A percentile compares a stretch with the other conserved stretches of the same genome.
Conservation (phyloP, 2,329 filamentous ascomycete species). For the Arthroderma sp. region DNA sequence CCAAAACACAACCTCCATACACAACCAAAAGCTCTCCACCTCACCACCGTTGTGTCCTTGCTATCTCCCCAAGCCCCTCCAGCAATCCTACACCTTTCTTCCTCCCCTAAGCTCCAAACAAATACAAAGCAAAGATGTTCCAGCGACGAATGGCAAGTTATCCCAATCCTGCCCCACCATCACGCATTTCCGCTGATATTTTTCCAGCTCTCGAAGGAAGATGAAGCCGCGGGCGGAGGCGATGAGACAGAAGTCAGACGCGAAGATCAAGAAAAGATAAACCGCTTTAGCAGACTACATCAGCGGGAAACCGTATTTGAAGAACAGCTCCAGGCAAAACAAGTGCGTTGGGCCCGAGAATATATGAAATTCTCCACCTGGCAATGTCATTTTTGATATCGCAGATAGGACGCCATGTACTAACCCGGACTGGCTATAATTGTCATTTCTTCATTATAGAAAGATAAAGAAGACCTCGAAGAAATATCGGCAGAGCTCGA, state of each 20-base stretch:
- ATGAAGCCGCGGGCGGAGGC: constrained; percentile 58
- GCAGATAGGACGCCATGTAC: neutral
- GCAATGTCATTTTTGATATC: neutral
- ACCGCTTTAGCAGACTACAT: constrained; percentile 88
- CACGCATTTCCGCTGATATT: neutral
- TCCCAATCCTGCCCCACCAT: neutral
- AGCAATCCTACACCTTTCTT: neutral
- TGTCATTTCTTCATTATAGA: constrained; percentile 41
- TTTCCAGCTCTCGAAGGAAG: constrained; percentile 77
- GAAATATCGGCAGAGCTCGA: constrained; percentile 85
- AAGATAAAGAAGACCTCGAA: constrained; percentile 96
- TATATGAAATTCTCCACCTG: neutral
- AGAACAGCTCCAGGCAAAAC: constrained; percentile 67
- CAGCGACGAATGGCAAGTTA: constrained; percentile 48
- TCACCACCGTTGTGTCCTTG: no score
- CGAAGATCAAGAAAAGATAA: constrained; percentile 98
- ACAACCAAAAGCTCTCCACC: no score
- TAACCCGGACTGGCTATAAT: neutral
- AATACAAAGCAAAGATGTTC: constrained; percentile 29
- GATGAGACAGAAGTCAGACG: constrained; percentile 88
- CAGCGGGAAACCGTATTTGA: constrained; percentile 68
- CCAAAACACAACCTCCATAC: no score
- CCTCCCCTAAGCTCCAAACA: neutral
- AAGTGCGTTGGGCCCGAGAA: constrained; percentile 40
- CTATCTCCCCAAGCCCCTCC: no score